These are phyloP conservation scores for Rhizopogon salebrosus DNA, from an alignment of 768 basidiomycete genomes.

Conservation along the genomic window DNA sequence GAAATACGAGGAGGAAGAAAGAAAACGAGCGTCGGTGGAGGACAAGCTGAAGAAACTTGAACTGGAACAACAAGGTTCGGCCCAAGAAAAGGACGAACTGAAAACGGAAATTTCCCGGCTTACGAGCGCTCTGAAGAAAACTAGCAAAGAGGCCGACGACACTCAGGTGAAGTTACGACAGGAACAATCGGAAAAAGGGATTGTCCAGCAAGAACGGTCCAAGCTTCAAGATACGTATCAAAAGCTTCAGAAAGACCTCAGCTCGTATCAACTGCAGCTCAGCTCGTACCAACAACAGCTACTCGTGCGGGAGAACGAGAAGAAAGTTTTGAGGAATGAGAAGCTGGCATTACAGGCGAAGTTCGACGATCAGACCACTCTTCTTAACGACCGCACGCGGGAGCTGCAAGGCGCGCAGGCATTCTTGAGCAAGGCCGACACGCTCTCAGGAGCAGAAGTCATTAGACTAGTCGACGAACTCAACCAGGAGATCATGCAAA, in stretches of 20 bases:
- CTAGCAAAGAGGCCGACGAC: constrained; percentile 7
- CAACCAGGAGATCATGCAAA: constrained; percentile 46
- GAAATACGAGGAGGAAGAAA: constrained; percentile 17
- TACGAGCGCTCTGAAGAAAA: constrained; percentile 1
- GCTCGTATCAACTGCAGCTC: constrained; percentile 15
- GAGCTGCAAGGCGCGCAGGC: constrained; percentile 39
- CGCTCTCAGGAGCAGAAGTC: constrained; percentile 40
- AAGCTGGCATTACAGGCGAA: constrained; percentile 19
- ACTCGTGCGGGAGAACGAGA: constrained; percentile 17
- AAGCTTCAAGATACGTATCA: constrained; percentile 9
- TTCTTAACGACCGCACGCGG: constrained; percentile 28
- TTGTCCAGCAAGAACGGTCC: constrained; percentile 13
- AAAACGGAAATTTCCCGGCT: constrained; percentile 15
- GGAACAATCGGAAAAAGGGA: constrained; percentile 11
- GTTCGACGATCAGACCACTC: constrained; percentile 23
- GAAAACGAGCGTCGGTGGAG: constrained; percentile 7
- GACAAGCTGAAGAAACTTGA: constrained; percentile 15
- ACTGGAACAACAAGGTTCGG: background rate
- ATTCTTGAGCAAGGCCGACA: constrained; percentile 40
- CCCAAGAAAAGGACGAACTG: constrained; percentile 15
- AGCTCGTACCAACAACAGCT: constrained; percentile 16
- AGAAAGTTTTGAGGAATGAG: constrained; percentile 22
- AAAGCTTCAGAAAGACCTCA: constrained; percentile 11
- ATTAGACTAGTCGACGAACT: constrained; percentile 32
- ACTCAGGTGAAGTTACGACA: constrained; percentile 15